Evolutionary conservation across 805 yeast genomes (phyloP).

Genomic region (Candida nonsorbophila): DNA sequence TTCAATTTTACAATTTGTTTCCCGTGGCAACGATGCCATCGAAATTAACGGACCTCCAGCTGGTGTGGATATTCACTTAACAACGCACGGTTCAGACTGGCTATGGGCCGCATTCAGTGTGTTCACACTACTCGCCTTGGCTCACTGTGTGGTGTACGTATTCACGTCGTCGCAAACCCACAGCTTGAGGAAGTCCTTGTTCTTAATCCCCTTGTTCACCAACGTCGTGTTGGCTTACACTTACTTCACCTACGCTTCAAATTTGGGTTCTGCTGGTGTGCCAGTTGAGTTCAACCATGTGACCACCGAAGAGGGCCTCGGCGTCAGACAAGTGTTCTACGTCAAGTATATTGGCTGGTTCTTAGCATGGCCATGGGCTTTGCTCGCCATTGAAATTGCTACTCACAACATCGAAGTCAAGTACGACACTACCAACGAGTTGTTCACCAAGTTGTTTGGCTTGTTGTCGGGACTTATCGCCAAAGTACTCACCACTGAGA

Average conservation of each 20-base stretch:
- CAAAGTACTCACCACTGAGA: slow-evolving; percentile 40
- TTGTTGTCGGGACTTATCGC: slow-evolving; percentile 32
- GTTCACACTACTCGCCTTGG: slow-evolving; percentile 34
- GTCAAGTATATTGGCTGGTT: slow-evolving; percentile 56
- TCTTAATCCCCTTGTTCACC: slow-evolving; percentile 38
- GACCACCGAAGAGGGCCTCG: slow-evolving; percentile 20
- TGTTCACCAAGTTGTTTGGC: slow-evolving; percentile 22
- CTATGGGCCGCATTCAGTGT: slow-evolving; percentile 57
- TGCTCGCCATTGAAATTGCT: slow-evolving; percentile 27
- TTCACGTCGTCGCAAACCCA: slow-evolving; percentile 15
- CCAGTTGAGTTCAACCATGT: slow-evolving; percentile 47
- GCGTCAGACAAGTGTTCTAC: slow-evolving; percentile 50
- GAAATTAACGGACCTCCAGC: slow-evolving; percentile 34
- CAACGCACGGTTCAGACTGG: slow-evolving; percentile 62
- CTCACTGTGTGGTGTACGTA: slow-evolving; percentile 17
- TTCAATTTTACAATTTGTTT: slow-evolving; percentile 5
- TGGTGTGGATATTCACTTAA: slow-evolving; percentile 45
- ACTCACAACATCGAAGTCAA: slow-evolving; percentile 24
- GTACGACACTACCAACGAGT: slow-evolving; percentile 22
- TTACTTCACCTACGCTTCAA: slow-evolving; percentile 53
- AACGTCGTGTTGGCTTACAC: slow-evolving; percentile 39
- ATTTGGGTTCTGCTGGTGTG: slow-evolving; percentile 50
- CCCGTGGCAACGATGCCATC: slow-evolving; percentile 33
- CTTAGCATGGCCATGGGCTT: slow-evolving; percentile 43
- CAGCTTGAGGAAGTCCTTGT: slow-evolving; percentile 28